phyloP scores from a whole-genome alignment of 2,329 filamentous ascomycete species.

The Talaromyces sp. region DNA sequence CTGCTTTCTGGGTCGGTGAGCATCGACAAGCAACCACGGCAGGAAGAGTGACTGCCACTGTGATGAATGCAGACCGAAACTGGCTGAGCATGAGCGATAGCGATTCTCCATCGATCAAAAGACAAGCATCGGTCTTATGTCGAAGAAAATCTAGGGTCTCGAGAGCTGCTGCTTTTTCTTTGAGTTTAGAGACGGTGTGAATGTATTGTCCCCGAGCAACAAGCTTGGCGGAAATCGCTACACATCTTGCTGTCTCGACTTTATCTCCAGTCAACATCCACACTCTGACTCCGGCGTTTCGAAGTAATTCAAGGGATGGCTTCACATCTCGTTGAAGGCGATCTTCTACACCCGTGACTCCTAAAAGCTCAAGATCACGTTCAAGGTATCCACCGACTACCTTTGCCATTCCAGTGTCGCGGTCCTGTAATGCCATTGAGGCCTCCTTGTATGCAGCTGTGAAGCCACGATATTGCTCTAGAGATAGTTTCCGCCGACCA shows the following conservation, averaged over 20 bases:
- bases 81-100: conserved; percentile 77
- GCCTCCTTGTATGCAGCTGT: conserved; percentile 71
- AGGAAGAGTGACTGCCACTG: conserved; percentile 79
- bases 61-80: conserved; percentile 81
- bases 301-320: conserved; percentile 85
- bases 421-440: conserved; percentile 71
- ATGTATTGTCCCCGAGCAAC: conserved; percentile 93
- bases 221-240: conserved; percentile 90
- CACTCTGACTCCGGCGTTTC: conserved; percentile 97
- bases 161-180: conserved; percentile 77
- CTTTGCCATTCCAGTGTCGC: conserved; percentile 76
- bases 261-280: conserved; percentile 99
- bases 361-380: conserved; percentile 81
- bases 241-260: conserved; percentile 93
- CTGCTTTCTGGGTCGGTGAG: conserved; percentile 94
- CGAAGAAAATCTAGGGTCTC: conserved; percentile 85
- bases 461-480: conserved; percentile 78
- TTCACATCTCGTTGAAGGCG: conserved; percentile 95
- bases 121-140: conserved; percentile 78
- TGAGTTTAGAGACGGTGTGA: conserved; percentile 83
- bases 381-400: conserved; percentile 81
- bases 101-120: conserved; percentile 93
- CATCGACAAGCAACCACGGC: conserved; percentile 95
- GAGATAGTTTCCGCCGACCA: conserved; percentile 80
- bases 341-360: conserved; percentile 97